Base-by-base conservation (phyloP, 2,329 filamentous ascomycete genomes). In the Exophiala sp. region DNA sequence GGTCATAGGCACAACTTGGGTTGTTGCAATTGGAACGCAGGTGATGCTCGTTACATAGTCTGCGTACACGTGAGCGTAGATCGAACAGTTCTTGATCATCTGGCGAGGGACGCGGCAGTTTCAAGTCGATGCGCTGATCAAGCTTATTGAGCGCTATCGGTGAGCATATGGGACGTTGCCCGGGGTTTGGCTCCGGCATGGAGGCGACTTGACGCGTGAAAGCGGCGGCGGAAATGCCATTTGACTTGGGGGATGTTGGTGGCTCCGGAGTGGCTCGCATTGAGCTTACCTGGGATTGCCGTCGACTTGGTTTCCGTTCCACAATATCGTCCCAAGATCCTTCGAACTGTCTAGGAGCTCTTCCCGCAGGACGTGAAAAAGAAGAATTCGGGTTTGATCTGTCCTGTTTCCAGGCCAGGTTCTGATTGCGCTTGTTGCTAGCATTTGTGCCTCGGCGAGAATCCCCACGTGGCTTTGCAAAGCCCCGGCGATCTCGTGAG, bases 1-100 rank as follows among this genome's bases (percentile, higher is more conserved):
- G 79, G 49, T 80, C 77, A 59, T 70, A 79, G 5, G 47, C 18
- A 5, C 65, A 65, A 50, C 73, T 75, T 50, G 54, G 54, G 39
- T 64, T 57, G 38, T 65, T 65, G 29, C 62, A 61, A 12, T 29
- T 44, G 14, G 18, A 34, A 35, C 52, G 52, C 44, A 62, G 36
- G 43, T 62, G 59, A 44, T 60, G 54, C 16, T 62, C 52, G 45
- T 59, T 60, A 50, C 59, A 62, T 40, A 60, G 40, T 34, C 46
- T 50, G 14, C 55, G 56, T 11, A 44, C 51, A 5, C 35, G 32
- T 14, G 46, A 41, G 24, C 57, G 59, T n/a, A 42, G 8, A 11
- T 52, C 20, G 44, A 55, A 62, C 10, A 34, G 43, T 47, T 57
- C 48, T 14, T 47, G 38, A 10, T 62, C 54, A 14, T 34, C 49